phyloP scores from a whole-genome alignment of 2,329 filamentous ascomycete species.

The Hypoxylon sp. region DNA sequence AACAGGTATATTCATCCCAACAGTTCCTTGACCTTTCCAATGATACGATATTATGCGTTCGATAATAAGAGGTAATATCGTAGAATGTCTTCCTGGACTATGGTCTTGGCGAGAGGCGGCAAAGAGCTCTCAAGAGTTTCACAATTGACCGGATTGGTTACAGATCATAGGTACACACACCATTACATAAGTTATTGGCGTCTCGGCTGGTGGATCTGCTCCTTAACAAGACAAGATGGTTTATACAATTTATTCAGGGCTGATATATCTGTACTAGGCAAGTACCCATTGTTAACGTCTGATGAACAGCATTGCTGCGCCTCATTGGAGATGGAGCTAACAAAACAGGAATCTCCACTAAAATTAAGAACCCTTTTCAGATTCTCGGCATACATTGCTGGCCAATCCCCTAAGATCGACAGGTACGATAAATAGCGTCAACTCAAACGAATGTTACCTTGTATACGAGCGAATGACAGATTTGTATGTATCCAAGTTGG shows the following conservation, averaged over 20 bases:
- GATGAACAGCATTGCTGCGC: conserved; percentile 35
- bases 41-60: background rate
- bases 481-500: background rate
- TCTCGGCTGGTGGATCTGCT: conserved; percentile 10
- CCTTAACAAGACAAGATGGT: conserved; percentile 16
- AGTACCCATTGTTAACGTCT: conserved; percentile 33
- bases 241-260: conserved; percentile 2
- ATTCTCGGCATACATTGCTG: conserved; percentile 26
- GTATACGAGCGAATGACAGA: conserved; percentile 13
- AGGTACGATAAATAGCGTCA: conserved; percentile 36
- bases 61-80: background rate
- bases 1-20: too few relatives aligned
- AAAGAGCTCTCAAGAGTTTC: background rate
- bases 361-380: conserved; percentile 21
- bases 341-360: conserved; percentile 13
- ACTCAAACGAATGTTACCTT: conserved; percentile 14
- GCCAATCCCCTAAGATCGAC: conserved; percentile 29
- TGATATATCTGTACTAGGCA: conserved; percentile 2
- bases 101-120: background rate
- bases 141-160: conserved; percentile 4
- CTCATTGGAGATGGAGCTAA: conserved; percentile 27
- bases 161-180: background rate
- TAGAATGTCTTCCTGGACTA: background rate
- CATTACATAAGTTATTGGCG: conserved; percentile 14
- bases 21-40: too few relatives aligned